Percentiles rank a stretch among this genome's conserved stretches.
phyloP scores from a whole-genome alignment of 164 flowering plant species.

The Umbilicus rupestris region DNA sequence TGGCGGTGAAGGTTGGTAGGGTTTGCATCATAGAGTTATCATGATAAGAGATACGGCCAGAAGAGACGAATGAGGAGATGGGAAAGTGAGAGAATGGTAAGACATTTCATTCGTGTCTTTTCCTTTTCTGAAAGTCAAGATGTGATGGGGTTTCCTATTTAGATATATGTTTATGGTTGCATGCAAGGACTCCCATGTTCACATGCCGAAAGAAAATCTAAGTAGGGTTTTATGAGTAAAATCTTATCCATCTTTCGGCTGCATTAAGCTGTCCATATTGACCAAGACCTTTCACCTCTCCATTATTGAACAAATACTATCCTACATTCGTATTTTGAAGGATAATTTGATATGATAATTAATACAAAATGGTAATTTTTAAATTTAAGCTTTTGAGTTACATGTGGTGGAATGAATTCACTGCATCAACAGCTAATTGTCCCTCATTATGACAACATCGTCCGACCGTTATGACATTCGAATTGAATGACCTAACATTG shows the following conservation, averaged over 20 bases:
- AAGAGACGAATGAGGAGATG: background rate
- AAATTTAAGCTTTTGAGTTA: too few relatives aligned
- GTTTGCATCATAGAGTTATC: background rate
- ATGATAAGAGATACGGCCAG: background rate
- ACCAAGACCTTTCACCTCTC: background rate
- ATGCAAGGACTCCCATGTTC: background rate
- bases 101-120: background rate
- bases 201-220: conserved; percentile 1
- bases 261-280: background rate
- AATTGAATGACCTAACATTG: background rate
- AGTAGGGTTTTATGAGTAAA: background rate
- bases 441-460: background rate
- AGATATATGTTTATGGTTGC: too few relatives aligned
- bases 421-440: too few relatives aligned
- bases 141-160: too few relatives aligned
- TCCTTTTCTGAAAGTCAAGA: conserved; percentile 2
- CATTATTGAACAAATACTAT: background rate
- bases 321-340: background rate
- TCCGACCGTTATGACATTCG: background rate
- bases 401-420: too few relatives aligned
- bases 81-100: background rate
- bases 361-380: too few relatives aligned
- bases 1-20: conserved; percentile 4
- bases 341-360: too few relatives aligned
- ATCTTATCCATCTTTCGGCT: background rate